Conservation (phyloP, 129 eudicot species). For the Escallonia rubra region DNA sequence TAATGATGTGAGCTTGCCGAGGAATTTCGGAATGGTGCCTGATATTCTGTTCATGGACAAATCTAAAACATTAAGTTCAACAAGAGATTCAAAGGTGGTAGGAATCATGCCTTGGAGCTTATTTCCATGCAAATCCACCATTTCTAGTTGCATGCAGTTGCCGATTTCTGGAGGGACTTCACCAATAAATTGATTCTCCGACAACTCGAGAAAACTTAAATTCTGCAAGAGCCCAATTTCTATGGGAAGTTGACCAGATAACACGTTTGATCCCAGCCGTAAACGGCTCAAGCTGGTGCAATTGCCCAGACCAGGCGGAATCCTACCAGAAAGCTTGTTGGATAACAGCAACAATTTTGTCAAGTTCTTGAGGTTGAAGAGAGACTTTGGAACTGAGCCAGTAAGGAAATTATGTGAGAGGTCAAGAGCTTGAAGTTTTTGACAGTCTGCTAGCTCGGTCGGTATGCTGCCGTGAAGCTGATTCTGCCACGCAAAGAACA, state of each 20-base stretch:
- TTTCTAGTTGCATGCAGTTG: slow-evolving; percentile 37
- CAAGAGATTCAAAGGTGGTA: slow-evolving; percentile 33
- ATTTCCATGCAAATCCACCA: slow-evolving; percentile 45
- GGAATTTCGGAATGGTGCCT: slow-evolving; percentile 35
- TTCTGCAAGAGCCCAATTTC: slow-evolving; percentile 34
- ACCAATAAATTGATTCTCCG: slow-evolving; percentile 48
- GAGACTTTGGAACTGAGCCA: slow-evolving; percentile 36
- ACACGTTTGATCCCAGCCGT: slow-evolving; percentile 38
- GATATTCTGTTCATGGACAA: slow-evolving; percentile 39
- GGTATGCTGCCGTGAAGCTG: slow-evolving; percentile 47
- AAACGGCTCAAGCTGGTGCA: slow-evolving; percentile 35
- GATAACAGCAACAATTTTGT: slow-evolving; percentile 46
- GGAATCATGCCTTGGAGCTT: slow-evolving; percentile 41
- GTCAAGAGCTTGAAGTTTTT: slow-evolving; percentile 41
- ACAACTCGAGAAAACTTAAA: slow-evolving; percentile 44
- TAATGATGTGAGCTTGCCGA: slow-evolving; percentile 37
- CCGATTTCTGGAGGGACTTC: slow-evolving; percentile 36
- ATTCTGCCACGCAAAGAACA: slow-evolving; percentile 61
- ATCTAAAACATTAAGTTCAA: slow-evolving; percentile 43
- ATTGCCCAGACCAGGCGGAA: slow-evolving; percentile 46
- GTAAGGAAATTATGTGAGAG: slow-evolving; percentile 43
- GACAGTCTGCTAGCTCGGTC: slow-evolving; percentile 28
- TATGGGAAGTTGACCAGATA: slow-evolving; percentile 36
- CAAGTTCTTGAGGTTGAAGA: slow-evolving; percentile 42
- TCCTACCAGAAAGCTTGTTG: slow-evolving; percentile 40